Percentiles rank a stretch among this genome's conserved stretches.
Conservation (phyloP, 2,329 filamentous ascomycete genomes). For the Pseudofabraea citricarpa region DNA sequence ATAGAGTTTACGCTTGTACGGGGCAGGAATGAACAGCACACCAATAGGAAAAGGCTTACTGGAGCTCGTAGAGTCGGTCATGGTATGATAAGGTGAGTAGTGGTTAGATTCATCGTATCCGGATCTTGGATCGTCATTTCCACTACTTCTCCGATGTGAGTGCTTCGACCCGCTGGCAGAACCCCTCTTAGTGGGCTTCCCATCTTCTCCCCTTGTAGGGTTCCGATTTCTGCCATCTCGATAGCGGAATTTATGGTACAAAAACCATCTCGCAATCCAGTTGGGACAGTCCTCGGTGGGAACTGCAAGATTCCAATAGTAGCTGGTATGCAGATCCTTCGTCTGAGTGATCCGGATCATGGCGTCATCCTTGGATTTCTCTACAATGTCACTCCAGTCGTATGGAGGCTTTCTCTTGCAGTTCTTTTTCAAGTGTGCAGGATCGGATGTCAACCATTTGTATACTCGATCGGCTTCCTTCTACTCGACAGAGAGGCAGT, state of each 20-base stretch:
- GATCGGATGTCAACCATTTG: constrained; percentile 23
- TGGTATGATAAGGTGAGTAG: not conserved
- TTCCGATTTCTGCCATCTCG: not conserved
- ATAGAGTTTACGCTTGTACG: too few relatives aligned
- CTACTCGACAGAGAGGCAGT: constrained; percentile 9
- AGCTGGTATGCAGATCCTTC: constrained; percentile 17
- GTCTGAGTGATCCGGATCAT: constrained; percentile 19
- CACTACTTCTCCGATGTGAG: not conserved
- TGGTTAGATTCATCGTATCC: not conserved
- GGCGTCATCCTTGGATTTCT: constrained; percentile 26
- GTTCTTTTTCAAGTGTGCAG: constrained; percentile 24
- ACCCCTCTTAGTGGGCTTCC: too few relatives aligned
- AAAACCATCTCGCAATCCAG: constrained; percentile 29
- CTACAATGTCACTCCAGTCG: constrained; percentile 28
- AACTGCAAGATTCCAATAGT: constrained; percentile 24
- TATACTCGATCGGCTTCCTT: constrained; percentile 27
- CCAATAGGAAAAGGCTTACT: not conserved
- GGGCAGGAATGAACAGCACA: not conserved
- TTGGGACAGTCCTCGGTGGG: constrained; percentile 20
- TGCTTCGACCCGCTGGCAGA: too few relatives aligned
- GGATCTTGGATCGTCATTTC: not conserved
- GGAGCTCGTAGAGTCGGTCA: too few relatives aligned
- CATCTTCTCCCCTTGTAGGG: not conserved
- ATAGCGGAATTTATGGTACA: constrained; percentile 11
- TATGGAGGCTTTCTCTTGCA: constrained; percentile 25